Conservation (phyloP, 1,284 basidiomycete genomes). For the Cryptococcus sp. region DNA sequence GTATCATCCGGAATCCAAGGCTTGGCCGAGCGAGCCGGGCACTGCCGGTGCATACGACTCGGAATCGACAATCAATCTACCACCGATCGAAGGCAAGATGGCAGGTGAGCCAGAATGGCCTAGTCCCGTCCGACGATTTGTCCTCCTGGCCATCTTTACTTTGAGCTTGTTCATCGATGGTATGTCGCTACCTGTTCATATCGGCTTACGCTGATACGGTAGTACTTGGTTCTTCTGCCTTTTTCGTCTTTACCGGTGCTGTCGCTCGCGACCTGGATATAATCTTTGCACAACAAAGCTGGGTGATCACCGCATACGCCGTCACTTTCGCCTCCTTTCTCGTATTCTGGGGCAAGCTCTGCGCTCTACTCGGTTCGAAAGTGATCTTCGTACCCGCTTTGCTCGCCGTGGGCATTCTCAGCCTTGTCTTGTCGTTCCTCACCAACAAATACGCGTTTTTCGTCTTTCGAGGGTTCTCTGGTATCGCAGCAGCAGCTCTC, state of each 20-base stretch:
- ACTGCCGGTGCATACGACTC: no score
- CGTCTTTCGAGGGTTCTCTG: conserved; percentile 5
- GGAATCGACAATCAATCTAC: no score
- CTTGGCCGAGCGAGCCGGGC: no score
- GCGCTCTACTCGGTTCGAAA: conserved; percentile 37
- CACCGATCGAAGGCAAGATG: no score
- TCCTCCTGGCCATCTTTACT: not conserved
- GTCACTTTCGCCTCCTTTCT: conserved; percentile 33
- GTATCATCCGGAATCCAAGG: no score
- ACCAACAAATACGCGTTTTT: conserved; percentile 15
- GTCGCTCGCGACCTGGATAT: not conserved
- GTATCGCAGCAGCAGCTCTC: conserved; percentile 6
- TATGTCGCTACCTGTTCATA: not conserved
- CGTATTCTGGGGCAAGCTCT: conserved; percentile 36
- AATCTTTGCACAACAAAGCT: not conserved
- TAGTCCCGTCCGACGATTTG: not conserved
- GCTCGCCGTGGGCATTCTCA: conserved; percentile 18
- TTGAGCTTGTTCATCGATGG: not conserved
- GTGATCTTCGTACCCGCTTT: conserved; percentile 30
- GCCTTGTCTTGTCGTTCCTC: conserved; percentile 23
- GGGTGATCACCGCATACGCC: conserved; percentile 16
- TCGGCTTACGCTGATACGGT: not conserved
- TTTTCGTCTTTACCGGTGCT: conserved; percentile 1
- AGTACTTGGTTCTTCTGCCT: not conserved
- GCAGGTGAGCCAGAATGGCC: no score